These are phyloP conservation scores for Trichophyton benhamiae DNA, from an alignment of 2,329 filamentous ascomycete genomes.

Conservation along the genomic window DNA sequence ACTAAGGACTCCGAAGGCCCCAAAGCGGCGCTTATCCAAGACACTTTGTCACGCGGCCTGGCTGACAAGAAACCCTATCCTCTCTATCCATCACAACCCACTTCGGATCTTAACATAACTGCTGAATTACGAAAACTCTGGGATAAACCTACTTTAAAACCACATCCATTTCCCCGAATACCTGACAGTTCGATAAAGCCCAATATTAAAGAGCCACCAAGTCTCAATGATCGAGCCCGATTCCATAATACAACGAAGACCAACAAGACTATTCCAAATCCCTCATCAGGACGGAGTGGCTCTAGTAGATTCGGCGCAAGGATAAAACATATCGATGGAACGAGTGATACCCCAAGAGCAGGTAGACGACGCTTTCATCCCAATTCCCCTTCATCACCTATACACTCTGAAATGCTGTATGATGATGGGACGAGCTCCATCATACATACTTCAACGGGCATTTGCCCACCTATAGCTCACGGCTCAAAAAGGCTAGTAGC, in stretches of 20 bases:
- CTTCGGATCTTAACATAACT: background rate
- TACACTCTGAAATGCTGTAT: slow-evolving; percentile 23
- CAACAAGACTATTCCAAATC: background rate
- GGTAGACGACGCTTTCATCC: background rate
- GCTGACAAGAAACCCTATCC: background rate
- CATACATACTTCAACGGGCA: slow-evolving; percentile 22
- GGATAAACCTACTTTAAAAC: background rate
- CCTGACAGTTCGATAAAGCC: background rate
- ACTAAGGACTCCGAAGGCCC: background rate
- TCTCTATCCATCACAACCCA: background rate
- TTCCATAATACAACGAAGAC: background rate
- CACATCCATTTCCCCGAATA: background rate
- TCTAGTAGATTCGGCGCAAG: background rate
- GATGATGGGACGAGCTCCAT: slow-evolving; percentile 22
- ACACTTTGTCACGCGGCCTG: background rate
- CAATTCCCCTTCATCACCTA: slow-evolving; percentile 7
- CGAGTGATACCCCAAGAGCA: background rate
- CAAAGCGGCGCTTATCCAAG: background rate
- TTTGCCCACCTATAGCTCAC: slow-evolving; percentile 18
- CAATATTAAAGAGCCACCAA: background rate
- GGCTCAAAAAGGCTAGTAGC: background rate
- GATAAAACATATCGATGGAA: background rate
- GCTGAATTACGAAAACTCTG: background rate
- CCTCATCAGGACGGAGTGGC: background rate
- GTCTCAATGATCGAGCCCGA: background rate